These are phyloP conservation scores for Cladosporium colombiae DNA, from an alignment of 2,329 filamentous ascomycete species.

Conservation along the genomic window DNA sequence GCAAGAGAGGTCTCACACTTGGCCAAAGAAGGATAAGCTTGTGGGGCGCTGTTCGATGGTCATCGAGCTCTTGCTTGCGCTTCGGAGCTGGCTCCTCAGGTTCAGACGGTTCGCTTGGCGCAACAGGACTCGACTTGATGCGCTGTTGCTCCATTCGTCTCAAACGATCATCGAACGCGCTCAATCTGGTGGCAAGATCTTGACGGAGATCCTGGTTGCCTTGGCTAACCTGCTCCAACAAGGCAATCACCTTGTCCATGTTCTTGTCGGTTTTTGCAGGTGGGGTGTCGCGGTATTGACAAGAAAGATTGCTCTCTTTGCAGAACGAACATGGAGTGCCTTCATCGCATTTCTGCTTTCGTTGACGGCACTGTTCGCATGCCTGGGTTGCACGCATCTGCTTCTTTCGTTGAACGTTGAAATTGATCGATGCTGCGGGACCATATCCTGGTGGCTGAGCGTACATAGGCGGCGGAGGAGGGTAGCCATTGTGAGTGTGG, in stretches of 20 bases:
- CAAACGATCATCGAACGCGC: constrained; percentile 30
- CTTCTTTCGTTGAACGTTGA: constrained; percentile 34
- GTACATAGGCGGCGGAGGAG: constrained; percentile 32
- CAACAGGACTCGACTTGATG: constrained; percentile 17
- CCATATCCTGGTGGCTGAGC: constrained; percentile 28
- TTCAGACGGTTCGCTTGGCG: constrained; percentile 17
- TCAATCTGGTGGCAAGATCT: constrained; percentile 9
- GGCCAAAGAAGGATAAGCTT: constrained; percentile 70
- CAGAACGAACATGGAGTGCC: constrained; percentile 81
- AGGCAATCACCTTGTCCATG: constrained; percentile 49
- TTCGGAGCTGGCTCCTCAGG: constrained; percentile 39
- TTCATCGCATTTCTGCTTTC: constrained; percentile 92
- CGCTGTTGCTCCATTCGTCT: constrained; percentile 29
- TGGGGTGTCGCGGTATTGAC: constrained; percentile 86
- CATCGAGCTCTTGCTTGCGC: constrained; percentile 71
- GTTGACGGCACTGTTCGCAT: constrained; percentile 82
- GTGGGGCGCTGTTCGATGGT: constrained; percentile 89
- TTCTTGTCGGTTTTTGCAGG: constrained; percentile 70
- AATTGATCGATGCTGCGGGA: constrained; percentile 29
- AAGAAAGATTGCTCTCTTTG: constrained; percentile 79
- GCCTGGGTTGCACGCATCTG: constrained; percentile 60
- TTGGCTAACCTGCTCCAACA: constrained; percentile 9
- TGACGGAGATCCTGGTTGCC: background rate
- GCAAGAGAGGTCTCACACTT: constrained; percentile 40
- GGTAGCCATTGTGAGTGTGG: constrained; percentile 32